Evolutionary conservation across 2,329 filamentous ascomycete species (phyloP), one percentile per base, ranked within the genome.

Genomic region (Botrytis cinerea): DNA sequence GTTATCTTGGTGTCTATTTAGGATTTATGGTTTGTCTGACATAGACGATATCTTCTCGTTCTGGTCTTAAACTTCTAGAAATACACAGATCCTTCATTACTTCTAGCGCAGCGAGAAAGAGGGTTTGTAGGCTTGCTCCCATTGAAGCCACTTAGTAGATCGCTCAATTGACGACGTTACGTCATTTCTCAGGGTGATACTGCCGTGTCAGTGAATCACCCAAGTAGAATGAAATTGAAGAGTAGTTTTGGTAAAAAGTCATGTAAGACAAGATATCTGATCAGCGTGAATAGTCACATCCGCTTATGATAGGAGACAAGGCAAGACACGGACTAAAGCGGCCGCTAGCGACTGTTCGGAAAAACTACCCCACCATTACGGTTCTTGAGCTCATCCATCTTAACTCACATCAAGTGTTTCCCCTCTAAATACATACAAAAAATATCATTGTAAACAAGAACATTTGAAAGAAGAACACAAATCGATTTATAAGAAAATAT

Each of bases 401-500:
- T 54, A 28, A 35, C 25, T 51, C 18, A 28, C 38, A 14, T 48
- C 62, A 46, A 66, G 62, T 14, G 45, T 28, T 43, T 64, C 45
- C 32, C 25, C 46, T 67, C 14, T 32, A 67, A 67, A 54, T 40
- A n/a, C 46, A 57, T n/a, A 35, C 63, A 48, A 46, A 66, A 28
- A 46, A 32, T n/a, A 46, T 32, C 40, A n/a, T 45, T 32, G 14
- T 12, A 9, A 63, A 28, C 22, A 71, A 32, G 25, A 38, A 22
- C 28, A 14, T 35, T 38, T n/a, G 10, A 18, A 45, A 16, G 22
- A 9, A 7, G 43, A 46, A 28, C 10, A 46, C 35, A 8, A 16
- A 38, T 62, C 25, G 22, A 71, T 59, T n/a, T 20, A n/a, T 32
- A 70, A 14, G 38, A 54, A 57, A 75, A 35, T 46, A 80, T 81